Base-by-base conservation (phyloP, 805 yeast species). In the Cyberlindnera japonica region DNA sequence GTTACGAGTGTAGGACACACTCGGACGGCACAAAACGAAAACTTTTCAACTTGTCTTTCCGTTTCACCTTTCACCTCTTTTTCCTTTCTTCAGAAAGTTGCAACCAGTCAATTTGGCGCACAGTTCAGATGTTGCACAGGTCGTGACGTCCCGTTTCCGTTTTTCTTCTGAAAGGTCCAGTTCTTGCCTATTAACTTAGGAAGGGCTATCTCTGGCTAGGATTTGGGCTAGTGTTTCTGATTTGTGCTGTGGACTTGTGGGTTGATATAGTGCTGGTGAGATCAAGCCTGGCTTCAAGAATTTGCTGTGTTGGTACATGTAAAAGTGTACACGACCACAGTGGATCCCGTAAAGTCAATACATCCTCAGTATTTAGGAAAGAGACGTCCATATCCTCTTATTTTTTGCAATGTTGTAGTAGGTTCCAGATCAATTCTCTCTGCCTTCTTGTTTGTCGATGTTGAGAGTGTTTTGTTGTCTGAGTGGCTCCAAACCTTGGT, bases 321-420 rank as follows among this genome's bases (percentile, higher is more conserved):
- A 57, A 52, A n/a, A 20, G 6, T 8, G 24, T 13, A 15, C 35
- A 32, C 25, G 13, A 31, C 34, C 38, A 38, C 48, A 44, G 45
- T 48, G 58, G 48, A 47, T 62, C 64, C 65, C 65, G 65, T 61
- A 51, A 51, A 53, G 48, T 55, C 65, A 52, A 45, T 37, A 62
- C 59, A 62, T 56, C 19, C 19, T 19, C 30, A n/a, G n/a, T n/a
- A n/a, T n/a, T n/a, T n/a, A n/a, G n/a, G n/a, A n/a, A n/a, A n/a
- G n/a, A n/a, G n/a, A n/a, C n/a, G n/a, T n/a, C n/a, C n/a, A n/a
- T n/a, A n/a, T n/a, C n/a, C n/a, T n/a, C n/a, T n/a, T n/a, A n/a
- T n/a, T n/a, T n/a, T n/a, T n/a, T n/a, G n/a, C n/a, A n/a, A n/a
- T n/a, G n/a, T n/a, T n/a, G n/a, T n/a, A n/a, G n/a, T n/a, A n/a